Conservation (phyloP, 176 grass and related monocot genomes). For the Chloris gayana region DNA sequence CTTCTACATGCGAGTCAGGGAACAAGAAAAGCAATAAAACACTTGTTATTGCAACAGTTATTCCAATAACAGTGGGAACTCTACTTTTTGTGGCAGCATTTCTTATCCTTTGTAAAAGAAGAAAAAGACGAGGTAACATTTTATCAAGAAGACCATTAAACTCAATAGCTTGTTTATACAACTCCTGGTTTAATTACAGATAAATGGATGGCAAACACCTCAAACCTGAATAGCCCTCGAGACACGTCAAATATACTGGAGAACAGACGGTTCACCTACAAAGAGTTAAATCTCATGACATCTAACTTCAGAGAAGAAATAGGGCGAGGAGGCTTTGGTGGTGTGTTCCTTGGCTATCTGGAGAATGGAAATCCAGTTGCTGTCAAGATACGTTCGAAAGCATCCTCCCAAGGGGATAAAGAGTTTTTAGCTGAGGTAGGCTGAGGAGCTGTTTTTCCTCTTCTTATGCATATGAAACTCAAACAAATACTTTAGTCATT, state of each 20-base stretch:
- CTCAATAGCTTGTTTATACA: constrained; percentile 4
- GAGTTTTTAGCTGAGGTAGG: constrained; percentile 75
- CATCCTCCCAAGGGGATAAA: constrained; percentile 55
- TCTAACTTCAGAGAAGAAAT: constrained; percentile 64
- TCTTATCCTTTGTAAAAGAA: constrained; percentile 18
- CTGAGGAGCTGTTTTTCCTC: neutral
- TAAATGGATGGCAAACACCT: constrained; percentile 20
- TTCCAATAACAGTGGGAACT: constrained; percentile 27
- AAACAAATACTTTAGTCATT: neutral
- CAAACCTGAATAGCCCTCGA: constrained; percentile 17
- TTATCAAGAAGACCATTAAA: neutral
- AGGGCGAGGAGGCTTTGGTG: constrained; percentile 76
- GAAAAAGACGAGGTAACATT: constrained; percentile 37
- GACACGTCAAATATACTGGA: constrained; percentile 22
- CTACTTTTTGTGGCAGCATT: constrained; percentile 36
- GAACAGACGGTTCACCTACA: constrained; percentile 62
- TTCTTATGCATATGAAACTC: neutral
- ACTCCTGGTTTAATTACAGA: constrained; percentile 3
- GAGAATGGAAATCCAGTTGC: constrained; percentile 71
- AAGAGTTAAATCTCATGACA: constrained; percentile 64
- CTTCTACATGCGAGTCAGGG: constrained; percentile 6
- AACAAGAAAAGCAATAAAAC: constrained; percentile 29
- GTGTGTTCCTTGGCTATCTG: constrained; percentile 61
- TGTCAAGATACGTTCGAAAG: constrained; percentile 55
- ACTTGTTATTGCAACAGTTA: constrained; percentile 34